Percentiles rank a stretch among this genome's conserved stretches.
Evolutionary conservation across 2,329 filamentous ascomycete genomes (phyloP).

Genomic region (Pseudomassariella vexata): DNA sequence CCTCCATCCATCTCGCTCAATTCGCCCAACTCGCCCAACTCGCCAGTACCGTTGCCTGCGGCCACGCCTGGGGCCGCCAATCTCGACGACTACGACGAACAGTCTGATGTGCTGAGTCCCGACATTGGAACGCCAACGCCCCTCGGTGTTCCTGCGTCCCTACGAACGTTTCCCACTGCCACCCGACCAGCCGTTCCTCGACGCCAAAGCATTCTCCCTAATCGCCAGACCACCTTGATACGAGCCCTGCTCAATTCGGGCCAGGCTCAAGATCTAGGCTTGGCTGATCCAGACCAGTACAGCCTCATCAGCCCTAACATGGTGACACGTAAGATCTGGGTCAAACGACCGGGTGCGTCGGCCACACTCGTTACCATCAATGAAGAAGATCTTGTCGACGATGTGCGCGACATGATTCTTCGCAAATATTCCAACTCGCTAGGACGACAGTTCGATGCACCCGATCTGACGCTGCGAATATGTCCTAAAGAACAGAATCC

Average conservation of each 20-base stretch:
- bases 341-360: conserved; percentile 79
- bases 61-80: too few species aligned
- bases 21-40: too few species aligned
- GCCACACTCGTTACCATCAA: conserved; percentile 80
- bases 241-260: conserved; percentile 46
- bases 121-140: conserved; percentile 11
- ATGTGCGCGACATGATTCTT: conserved; percentile 86
- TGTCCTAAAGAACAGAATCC: conserved; percentile 58
- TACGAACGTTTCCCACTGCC: conserved; percentile 14
- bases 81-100: conserved; percentile 9
- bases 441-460: conserved; percentile 81
- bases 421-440: conserved; percentile 92
- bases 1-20: too few species aligned
- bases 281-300: conserved; percentile 28
- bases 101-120: conserved; percentile 10
- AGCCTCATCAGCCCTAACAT: conserved; percentile 41
- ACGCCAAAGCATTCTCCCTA: conserved; percentile 39
- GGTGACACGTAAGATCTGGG: conserved; percentile 84
- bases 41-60: too few species aligned
- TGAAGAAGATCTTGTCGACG: conserved; percentile 89
- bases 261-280: conserved; percentile 31
- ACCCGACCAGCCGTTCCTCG: conserved; percentile 24
- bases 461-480: conserved; percentile 79
- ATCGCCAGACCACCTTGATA: conserved; percentile 40
- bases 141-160: conserved; percentile 2